These are phyloP conservation scores for Sphaerulina vaccinii DNA, from an alignment of 2,329 filamentous ascomycete species.

Conservation along the genomic window DNA sequence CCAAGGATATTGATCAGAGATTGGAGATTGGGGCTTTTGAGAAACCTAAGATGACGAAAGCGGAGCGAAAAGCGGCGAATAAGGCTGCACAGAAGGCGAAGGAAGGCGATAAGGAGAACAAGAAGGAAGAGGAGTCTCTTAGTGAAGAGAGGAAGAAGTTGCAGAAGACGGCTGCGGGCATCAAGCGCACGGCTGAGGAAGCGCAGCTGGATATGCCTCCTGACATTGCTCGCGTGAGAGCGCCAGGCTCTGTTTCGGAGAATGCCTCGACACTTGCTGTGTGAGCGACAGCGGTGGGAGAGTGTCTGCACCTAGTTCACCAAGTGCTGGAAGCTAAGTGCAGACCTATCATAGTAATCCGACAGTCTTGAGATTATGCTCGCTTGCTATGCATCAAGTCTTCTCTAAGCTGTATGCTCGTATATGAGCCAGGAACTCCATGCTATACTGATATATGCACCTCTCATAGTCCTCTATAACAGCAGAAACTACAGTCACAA, in stretches of 20 bases:
- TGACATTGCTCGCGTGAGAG: slow-evolving; percentile 25
- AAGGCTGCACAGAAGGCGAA: slow-evolving; percentile 29
- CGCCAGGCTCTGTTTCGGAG: slow-evolving; percentile 23
- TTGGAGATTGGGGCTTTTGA: slow-evolving; percentile 53
- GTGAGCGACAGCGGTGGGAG: neutral
- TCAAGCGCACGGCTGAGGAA: slow-evolving; percentile 26
- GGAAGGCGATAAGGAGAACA: slow-evolving; percentile 35
- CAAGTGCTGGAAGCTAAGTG: slow-evolving; percentile 18
- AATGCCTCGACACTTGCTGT: slow-evolving; percentile 25
- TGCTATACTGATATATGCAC: neutral
- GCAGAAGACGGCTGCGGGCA: slow-evolving; percentile 19
- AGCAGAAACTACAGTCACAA: neutral
- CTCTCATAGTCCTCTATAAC: neutral
- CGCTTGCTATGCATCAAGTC: neutral
- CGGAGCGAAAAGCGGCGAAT: slow-evolving; percentile 45
- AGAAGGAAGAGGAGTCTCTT: slow-evolving; percentile 47
- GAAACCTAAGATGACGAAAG: slow-evolving; percentile 51
- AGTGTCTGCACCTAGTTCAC: slow-evolving; percentile 7
- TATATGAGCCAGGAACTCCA: neutral
- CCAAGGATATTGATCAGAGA: slow-evolving; percentile 63
- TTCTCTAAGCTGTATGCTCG: neutral
- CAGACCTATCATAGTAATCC: neutral
- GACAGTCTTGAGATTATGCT: neutral
- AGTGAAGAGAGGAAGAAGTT: slow-evolving; percentile 19
- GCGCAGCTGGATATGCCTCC: slow-evolving; percentile 27